These are phyloP conservation scores for Ajuga chamaepitys DNA, from an alignment of 257 asterid genomes.

Conservation along the genomic window DNA sequence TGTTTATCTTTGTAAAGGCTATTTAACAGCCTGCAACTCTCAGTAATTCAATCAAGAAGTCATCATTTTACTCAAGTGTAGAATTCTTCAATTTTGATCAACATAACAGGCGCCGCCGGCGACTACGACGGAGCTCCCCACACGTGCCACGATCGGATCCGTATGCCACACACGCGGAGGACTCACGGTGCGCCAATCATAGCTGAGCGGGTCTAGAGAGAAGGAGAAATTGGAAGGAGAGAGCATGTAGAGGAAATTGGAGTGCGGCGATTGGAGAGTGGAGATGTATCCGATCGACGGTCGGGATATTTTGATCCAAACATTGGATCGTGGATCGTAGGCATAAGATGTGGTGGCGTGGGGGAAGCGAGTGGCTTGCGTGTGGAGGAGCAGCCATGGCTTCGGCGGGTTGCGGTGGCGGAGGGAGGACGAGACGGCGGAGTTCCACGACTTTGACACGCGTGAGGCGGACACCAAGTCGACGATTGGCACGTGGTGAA, in stretches of 20 bases:
- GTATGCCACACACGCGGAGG: slow-evolving; percentile 51
- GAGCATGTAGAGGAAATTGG: slow-evolving; percentile 48
- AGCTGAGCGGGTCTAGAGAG: slow-evolving; percentile 49
- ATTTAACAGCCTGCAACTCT: too few species aligned
- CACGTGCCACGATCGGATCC: slow-evolving; percentile 60
- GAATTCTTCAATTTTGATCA: too few species aligned
- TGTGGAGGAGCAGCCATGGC: slow-evolving; percentile 70
- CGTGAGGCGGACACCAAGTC: slow-evolving; percentile 42
- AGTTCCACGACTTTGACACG: slow-evolving; percentile 55
- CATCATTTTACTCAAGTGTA: too few species aligned
- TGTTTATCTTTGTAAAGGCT: too few species aligned
- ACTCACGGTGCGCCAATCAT: slow-evolving; percentile 41
- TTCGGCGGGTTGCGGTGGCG: slow-evolving; percentile 33
- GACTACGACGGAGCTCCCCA: slow-evolving; percentile 40
- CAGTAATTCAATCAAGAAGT: too few species aligned
- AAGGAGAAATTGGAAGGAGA: slow-evolving; percentile 44
- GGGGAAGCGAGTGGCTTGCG: slow-evolving; percentile 37
- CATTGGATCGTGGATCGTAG: slow-evolving; percentile 58
- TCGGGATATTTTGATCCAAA: slow-evolving; percentile 39
- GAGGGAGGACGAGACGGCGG: slow-evolving; percentile 56
- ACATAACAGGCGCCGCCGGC: slow-evolving; percentile 83
- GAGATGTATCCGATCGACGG: slow-evolving; percentile 28
- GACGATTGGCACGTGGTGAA: slow-evolving; percentile 55
- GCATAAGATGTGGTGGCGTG: slow-evolving; percentile 32
- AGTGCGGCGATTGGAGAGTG: slow-evolving; percentile 42